A percentile compares a stretch with the other conserved stretches of the same genome.
phyloP scores from a whole-genome alignment of 1,284 basidiomycete genomes.

The Gomphus sp. region DNA sequence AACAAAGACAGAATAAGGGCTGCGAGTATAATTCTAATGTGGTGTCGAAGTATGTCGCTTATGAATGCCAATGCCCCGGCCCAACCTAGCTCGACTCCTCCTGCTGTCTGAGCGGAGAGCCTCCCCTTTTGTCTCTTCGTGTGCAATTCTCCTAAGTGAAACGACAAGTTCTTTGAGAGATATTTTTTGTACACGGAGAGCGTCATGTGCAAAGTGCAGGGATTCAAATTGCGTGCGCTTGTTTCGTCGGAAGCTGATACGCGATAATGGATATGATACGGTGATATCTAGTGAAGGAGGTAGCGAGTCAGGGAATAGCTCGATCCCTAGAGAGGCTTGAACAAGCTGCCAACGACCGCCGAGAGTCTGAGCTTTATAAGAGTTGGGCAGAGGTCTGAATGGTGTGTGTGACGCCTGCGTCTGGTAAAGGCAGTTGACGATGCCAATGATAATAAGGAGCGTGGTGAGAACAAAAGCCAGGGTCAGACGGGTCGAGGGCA shows the following conservation, averaged over 20 bases:
- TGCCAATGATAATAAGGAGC: not conserved
- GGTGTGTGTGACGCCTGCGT: not conserved
- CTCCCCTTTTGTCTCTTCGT: constrained; percentile 3
- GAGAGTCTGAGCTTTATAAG: not conserved
- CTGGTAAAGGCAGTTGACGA: not conserved
- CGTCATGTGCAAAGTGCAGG: constrained; percentile 17
- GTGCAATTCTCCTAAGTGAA: constrained; percentile 10
- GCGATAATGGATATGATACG: not conserved
- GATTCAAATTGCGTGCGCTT: constrained; percentile 8
- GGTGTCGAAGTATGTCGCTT: not conserved
- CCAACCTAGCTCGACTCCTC: not conserved
- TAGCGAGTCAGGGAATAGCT: constrained; percentile 12
- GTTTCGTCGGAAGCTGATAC: constrained; percentile 19
- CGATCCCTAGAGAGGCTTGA: constrained; percentile 20
- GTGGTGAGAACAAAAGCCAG: not conserved
- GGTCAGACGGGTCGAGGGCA: constrained; percentile 4
- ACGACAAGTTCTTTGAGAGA: constrained; percentile 9
- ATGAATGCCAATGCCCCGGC: not conserved
- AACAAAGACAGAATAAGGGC: not conserved
- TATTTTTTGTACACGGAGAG: constrained; percentile 5
- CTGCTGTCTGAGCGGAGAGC: not conserved
- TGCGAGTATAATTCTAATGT: not conserved
- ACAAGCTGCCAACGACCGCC: constrained; percentile 23
- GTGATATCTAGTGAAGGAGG: not conserved
- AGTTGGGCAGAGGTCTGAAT: not conserved